Conservation (phyloP, 164 flowering plant species). For the Pachysandra terminalis region DNA sequence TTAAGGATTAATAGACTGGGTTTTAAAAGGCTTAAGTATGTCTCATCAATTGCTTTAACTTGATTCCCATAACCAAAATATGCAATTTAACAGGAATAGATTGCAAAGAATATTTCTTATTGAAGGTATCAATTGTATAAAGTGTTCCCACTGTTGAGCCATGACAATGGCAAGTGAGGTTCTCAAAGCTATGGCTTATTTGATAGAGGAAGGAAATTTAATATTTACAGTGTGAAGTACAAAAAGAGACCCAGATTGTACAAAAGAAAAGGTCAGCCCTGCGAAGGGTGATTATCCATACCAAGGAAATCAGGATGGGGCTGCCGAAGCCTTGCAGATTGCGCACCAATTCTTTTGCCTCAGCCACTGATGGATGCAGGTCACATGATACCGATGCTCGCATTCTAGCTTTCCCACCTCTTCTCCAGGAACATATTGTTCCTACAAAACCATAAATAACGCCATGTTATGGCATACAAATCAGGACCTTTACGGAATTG, state of each 20-base stretch:
- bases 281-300: background rate
- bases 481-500: background rate
- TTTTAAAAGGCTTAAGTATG: too few species aligned
- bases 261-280: constrained; percentile 2
- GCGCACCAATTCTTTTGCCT: constrained; percentile 96
- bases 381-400: constrained; percentile 66
- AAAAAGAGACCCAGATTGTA: constrained; percentile 7
- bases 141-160: constrained; percentile 10
- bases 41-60: too few species aligned
- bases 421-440: constrained; percentile 71
- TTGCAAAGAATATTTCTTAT: constrained; percentile 10
- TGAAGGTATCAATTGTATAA: constrained; percentile 4
- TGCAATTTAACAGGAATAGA: background rate
- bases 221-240: constrained; percentile 12
- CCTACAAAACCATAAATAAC: constrained; percentile 39
- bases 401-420: constrained; percentile 72
- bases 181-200: constrained; percentile 19
- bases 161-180: constrained; percentile 10
- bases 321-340: constrained; percentile 72
- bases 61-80: too few species aligned
- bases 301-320: constrained; percentile 20
- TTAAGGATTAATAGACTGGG: too few species aligned
- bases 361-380: constrained; percentile 83
- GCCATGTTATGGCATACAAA: background rate
- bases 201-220: constrained; percentile 6